phyloP scores from a whole-genome alignment of 1,284 basidiomycete species.

The Fomitiporia mediterranea region DNA sequence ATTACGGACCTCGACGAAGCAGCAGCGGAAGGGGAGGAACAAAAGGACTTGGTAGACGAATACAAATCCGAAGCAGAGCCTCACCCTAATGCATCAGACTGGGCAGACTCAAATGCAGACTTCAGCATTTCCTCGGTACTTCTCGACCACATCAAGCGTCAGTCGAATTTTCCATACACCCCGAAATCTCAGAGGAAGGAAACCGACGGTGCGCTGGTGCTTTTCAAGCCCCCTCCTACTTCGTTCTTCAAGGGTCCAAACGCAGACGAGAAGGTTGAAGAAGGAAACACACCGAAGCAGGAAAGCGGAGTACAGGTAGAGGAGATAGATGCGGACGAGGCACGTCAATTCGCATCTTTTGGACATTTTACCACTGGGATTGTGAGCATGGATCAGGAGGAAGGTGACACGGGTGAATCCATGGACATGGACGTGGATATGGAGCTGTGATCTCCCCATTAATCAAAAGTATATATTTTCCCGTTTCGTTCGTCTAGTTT shows the following conservation, averaged over 20 bases:
- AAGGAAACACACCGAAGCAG: background rate
- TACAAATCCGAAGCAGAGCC: conserved; percentile 19
- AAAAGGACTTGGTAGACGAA: no score
- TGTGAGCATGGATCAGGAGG: conserved; percentile 6
- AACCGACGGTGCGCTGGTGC: conserved; percentile 8
- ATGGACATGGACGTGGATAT: conserved; percentile 19
- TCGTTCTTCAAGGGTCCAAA: conserved; percentile 2
- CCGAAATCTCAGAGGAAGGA: background rate
- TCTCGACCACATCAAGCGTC: conserved; percentile 19
- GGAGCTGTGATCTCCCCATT: background rate
- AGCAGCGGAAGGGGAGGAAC: conserved; percentile 12
- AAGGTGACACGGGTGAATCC: conserved; percentile 4
- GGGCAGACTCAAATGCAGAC: conserved; percentile 20
- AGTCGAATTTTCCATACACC: conserved; percentile 9
- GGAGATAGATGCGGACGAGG: conserved; percentile 6
- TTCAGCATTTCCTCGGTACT: conserved; percentile 17
- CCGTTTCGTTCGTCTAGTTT: background rate
- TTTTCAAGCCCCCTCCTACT: conserved; percentile 15
- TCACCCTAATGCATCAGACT: conserved; percentile 16
- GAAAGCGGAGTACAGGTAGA: conserved; percentile 2
- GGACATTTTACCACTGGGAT: background rate
- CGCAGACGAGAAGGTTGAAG: no score
- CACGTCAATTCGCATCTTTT: background rate
- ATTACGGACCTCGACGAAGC: conserved; percentile 20
- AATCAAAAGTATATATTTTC: background rate